Evolutionary conservation across 2,329 filamentous ascomycete species (phyloP), one percentile per base, ranked within the genome.

Genomic region (Berkeleyomyces rouxiae): DNA sequence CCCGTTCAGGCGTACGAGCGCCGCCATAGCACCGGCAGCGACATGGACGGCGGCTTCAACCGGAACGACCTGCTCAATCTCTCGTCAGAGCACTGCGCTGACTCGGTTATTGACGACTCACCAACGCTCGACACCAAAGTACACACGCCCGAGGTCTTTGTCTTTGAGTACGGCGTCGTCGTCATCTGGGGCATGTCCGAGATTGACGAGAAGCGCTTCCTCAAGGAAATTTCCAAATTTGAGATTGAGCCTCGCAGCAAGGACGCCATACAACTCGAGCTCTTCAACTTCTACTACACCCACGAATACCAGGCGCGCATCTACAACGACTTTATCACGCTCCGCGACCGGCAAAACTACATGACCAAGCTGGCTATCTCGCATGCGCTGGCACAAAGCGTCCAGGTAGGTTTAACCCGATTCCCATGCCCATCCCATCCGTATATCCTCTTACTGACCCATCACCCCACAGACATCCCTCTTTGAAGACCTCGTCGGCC

Each of bases 241-340:
- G 93, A 96, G 73, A 82, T 84, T 47, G 92, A 96, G 71, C 96
- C 96, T 72, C 80, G 97, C 58, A 84, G 84, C 36, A 82, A 86
- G 9, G 91, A 95, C 70, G 90, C 96, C 68, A 85, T 96, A 39
- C 92, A 99, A 75, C 89, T 90, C 57, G 93, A 99, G 73, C 90
- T 92, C 70, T 99, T 99, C 79, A 99, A 99, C 73, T 99, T 97
- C 73, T 99, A 99, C 77, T 97, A 99, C 76, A 97, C 93, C 2
- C 83, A 88, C 69, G 92, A 97, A 71, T 99, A 99, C 72, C 95
- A 99, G 74, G 90, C 93, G 31, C 86, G 93, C 60, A 99, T 99
- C 73, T 99, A 99, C 80, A 99, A 99, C 74, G 93, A 99, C 74
- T 99, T 99, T 70, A 99, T 99, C 73, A 93, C 89, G 2, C 75